Base-by-base conservation (phyloP, 2,329 filamentous ascomycete genomes). In the Colletotrichum cuscutae region DNA sequence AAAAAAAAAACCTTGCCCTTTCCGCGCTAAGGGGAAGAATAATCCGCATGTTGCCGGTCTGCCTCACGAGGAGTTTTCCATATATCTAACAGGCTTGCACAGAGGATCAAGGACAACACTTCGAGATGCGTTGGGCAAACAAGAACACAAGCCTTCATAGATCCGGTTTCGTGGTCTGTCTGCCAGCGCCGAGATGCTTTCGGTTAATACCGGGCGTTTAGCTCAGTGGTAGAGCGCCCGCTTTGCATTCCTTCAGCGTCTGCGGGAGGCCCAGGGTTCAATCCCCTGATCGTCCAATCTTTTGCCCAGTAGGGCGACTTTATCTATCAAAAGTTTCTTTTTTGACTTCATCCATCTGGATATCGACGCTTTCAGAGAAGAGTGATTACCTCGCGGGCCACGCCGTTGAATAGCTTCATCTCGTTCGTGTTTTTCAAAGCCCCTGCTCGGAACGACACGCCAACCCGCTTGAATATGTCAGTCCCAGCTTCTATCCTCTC, bases 201-300 rank as follows among this genome's bases (percentile, higher is more conserved):
- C 13, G 19, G 49, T 64, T 4, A 5, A 3, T 1, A 2, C 7
- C 53, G 62, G 62, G 62, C 62, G 62, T 22, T 56, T 65, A 24
- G 62, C 52, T 56, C 52, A 65, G 62, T 65, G 62, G 62, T 65
- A 65, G 49, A 56, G 52, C 62, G 52, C 52, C 62, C 62, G 62
- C 62, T 65, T 65, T 65, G 62, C 62, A 65, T 65, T n/a, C 22
- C 12, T 19, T 22, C 1, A 30, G 13, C 11, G 62, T 22, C 24
- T 65, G 62, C 62, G 62, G 62, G 52, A 65, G 62, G 62, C 52
- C 62, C 62, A 56, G 62, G 62, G 62, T 65, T 65, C 62, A 57
- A 65, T 65, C 62, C 62, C 62, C 62, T 56, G 62, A 56, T 56
- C 62, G 62, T 65, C 62, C 62, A 65, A 28, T 2, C 7, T 53